Base-by-base conservation (phyloP, 352 stramenopile species). In the Globisporangium orthogonon region DNA sequence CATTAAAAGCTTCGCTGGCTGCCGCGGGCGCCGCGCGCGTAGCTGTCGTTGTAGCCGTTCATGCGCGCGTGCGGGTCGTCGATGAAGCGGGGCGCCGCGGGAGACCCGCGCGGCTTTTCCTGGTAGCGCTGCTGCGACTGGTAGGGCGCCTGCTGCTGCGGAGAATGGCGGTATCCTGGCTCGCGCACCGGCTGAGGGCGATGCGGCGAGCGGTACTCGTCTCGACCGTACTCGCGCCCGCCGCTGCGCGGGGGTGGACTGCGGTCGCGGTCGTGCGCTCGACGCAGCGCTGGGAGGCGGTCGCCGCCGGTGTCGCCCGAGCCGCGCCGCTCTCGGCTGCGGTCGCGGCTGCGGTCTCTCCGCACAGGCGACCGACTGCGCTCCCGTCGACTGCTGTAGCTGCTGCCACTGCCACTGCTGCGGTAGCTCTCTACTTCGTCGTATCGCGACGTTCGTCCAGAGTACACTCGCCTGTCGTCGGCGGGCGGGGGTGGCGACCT, bases 341-440 rank as follows among this genome's bases (percentile, higher is more conserved):
- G 56, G n/a, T 62, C 56, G 37, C 33, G 47, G 2, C 56, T 55
- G 29, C 56, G 56, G n/a, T 51, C 56, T n/a, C 31, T n/a, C 29
- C 48, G 56, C 43, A 37, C 30, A 13, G 56, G 56, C 41, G 57
- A 63, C 3, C 57, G 57, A 6, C 57, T 63, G 13, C 57, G 57
- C 14, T 63, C 57, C 18, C 57, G 57, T 9, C 43, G 43, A 15
- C 43, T 48, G 43, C 7, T 48, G 43, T 23, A 29, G 43, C 15
- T 14, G 40, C 40, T 18, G 14, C 15, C 40, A 14, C 18, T 14
- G n/a, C 39, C 23, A 6, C 17, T 17, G 43, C 23, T 11, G n/a
- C 39, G 56, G 28, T 47, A 37, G 30, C n/a, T 56, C 18, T 56
- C 48, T 11, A 11, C 28, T 14, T 56, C 56, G 23, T 41, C 39